Percentiles rank a stretch among this genome's conserved stretches.
phyloP scores from a whole-genome alignment of 805 yeast genomes.

The Metahyphopichia silvanorum region DNA sequence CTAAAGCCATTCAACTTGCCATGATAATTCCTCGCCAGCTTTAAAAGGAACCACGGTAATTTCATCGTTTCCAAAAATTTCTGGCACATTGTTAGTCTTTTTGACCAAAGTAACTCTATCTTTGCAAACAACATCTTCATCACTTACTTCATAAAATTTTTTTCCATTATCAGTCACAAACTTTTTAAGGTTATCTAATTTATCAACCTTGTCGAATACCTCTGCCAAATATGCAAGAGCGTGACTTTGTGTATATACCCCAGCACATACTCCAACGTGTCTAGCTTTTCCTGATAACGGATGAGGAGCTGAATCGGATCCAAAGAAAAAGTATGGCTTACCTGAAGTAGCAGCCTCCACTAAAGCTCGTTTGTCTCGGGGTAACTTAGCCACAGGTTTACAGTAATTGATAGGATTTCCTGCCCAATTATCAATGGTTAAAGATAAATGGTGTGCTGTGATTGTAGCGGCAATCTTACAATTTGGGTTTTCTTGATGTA shows the following conservation, averaged over 20 bases:
- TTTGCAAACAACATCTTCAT: constrained; percentile 34
- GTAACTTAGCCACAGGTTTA: constrained; percentile 96
- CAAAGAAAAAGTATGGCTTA: constrained; percentile 89
- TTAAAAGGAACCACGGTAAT: constrained; percentile 72
- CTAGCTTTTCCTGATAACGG: constrained; percentile 75
- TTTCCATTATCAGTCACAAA: constrained; percentile 79
- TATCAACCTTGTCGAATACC: constrained; percentile 65
- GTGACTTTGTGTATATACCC: constrained; percentile 87
- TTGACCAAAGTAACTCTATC: constrained; percentile 56
- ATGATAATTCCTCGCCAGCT: constrained; percentile 72
- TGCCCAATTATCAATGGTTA: constrained; percentile 94
- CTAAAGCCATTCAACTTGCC: constrained; percentile 86
- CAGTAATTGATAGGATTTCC: constrained; percentile 94
- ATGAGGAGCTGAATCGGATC: constrained; percentile 98
- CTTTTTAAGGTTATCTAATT: constrained; percentile 61
- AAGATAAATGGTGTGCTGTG: constrained; percentile 89
- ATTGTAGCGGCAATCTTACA: constrained; percentile 84
- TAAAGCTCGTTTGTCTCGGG: constrained; percentile 76
- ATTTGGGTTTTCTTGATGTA: constrained; percentile 46
- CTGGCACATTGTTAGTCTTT: constrained; percentile 57
- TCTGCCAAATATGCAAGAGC: constrained; percentile 85
- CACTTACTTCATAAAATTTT: constrained; percentile 60
- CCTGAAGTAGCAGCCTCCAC: constrained; percentile 90
- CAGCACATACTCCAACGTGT: constrained; percentile 91
- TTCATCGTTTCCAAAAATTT: constrained; percentile 43